Evolutionary conservation across 176 grass and related monocot species (phyloP).

Genomic region (Aegilops sharonensis): DNA sequence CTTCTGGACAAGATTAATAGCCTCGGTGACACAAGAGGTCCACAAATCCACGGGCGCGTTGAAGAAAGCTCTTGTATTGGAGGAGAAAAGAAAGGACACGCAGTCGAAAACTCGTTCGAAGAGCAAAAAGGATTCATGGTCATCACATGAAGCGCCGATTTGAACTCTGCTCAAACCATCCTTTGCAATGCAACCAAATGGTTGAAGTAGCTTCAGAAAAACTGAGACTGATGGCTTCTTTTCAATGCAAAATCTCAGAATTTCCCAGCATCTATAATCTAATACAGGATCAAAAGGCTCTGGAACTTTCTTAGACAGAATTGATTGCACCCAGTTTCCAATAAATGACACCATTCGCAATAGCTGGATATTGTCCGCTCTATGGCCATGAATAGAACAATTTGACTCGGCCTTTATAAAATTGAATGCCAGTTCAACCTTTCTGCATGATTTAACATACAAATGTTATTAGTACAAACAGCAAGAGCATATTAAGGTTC

Average conservation of each 20-base stretch:
- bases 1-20: conserved; percentile 71
- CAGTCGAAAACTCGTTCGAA: conserved; percentile 63
- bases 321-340: conserved; percentile 75
- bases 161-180: conserved; percentile 53
- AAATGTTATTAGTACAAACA: neutral
- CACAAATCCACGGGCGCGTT: conserved; percentile 76
- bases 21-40: conserved; percentile 62
- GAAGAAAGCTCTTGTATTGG: conserved; percentile 85
- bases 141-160: conserved; percentile 5
- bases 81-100: conserved; percentile 57
- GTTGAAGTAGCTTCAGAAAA: conserved; percentile 70
- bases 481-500: neutral
- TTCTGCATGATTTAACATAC: conserved; percentile 61
- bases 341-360: conserved; percentile 63
- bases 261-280: conserved; percentile 71
- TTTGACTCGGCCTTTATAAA: conserved; percentile 42
- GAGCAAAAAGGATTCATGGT: conserved; percentile 47
- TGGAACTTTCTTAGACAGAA: conserved; percentile 44
- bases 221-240: conserved; percentile 62
- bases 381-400: conserved; percentile 33
- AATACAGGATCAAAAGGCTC: conserved; percentile 66
- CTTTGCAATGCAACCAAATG: conserved; percentile 60
- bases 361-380: conserved; percentile 32
- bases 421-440: conserved; percentile 64
- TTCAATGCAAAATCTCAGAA: conserved; percentile 68